phyloP scores from a whole-genome alignment of 768 basidiomycete species.

The Termitomyces sp. region DNA sequence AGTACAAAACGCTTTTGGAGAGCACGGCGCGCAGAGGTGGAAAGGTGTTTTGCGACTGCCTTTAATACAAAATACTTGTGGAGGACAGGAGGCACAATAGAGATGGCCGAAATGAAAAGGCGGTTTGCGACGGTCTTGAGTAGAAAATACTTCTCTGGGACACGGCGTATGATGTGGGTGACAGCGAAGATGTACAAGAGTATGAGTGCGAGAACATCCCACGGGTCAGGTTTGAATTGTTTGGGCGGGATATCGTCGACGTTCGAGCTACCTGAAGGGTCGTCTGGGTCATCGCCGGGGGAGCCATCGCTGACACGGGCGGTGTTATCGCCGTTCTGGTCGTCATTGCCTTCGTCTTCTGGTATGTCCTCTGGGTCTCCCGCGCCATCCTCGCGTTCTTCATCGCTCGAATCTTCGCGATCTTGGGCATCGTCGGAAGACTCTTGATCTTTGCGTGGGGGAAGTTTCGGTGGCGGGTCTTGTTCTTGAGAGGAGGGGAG shows the following conservation, averaged over 20 bases:
- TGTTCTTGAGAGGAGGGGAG: background rate
- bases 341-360: background rate
- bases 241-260: background rate
- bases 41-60: background rate
- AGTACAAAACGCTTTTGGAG: background rate
- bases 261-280: background rate
- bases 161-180: background rate
- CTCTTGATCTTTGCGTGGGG: background rate
- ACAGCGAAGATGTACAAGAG: background rate
- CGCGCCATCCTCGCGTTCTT: background rate
- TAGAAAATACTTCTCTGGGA: background rate
- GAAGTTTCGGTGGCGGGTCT: background rate
- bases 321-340: background rate
- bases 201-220: background rate
- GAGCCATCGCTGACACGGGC: background rate
- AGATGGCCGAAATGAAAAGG: background rate
- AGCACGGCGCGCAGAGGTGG: background rate
- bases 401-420: background rate
- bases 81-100: too few relatives aligned
- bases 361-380: background rate
- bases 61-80: background rate
- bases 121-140: background rate
- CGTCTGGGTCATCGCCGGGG: background rate
- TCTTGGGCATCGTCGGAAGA: background rate
- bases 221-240: background rate